These are phyloP conservation scores for Buddleja alternifolia DNA, from an alignment of 257 asterid genomes.

Conservation along the genomic window DNA sequence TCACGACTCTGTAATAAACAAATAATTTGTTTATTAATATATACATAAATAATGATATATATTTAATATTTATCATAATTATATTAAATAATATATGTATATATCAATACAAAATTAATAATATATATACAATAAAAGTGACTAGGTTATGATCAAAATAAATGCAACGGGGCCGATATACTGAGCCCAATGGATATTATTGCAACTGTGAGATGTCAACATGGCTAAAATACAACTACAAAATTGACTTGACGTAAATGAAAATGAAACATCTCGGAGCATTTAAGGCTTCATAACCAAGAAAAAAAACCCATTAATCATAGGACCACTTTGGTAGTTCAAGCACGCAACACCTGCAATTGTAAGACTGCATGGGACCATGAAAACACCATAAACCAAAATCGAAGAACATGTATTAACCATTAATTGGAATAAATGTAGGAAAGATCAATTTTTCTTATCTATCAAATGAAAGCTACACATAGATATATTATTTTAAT, in stretches of 20 bases:
- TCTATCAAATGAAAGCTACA: neutral
- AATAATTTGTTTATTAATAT: no score
- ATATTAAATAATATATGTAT: no score
- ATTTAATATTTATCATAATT: no score
- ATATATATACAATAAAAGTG: no score
- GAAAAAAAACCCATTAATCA: neutral
- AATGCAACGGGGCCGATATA: neutral
- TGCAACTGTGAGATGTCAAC: neutral
- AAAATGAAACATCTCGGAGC: slow-evolving; percentile 1
- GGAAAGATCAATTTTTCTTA: neutral
- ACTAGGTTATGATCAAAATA: neutral
- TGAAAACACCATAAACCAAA: neutral
- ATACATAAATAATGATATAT: no score
- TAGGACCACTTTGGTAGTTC: slow-evolving; percentile 25
- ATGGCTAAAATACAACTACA: slow-evolving; percentile 3
- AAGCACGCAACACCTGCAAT: no score
- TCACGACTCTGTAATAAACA: no score
- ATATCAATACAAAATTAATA: no score
- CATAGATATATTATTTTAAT: no score
- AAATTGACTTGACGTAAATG: slow-evolving; percentile 11
- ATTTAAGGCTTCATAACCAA: slow-evolving; percentile 2
- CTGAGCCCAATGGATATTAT: neutral
- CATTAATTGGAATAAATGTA: slow-evolving; percentile 14
- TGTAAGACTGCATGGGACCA: neutral
- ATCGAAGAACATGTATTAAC: neutral